Base-by-base conservation (phyloP, 495 filamentous ascomycete genomes). In the Platismatia glauca region DNA sequence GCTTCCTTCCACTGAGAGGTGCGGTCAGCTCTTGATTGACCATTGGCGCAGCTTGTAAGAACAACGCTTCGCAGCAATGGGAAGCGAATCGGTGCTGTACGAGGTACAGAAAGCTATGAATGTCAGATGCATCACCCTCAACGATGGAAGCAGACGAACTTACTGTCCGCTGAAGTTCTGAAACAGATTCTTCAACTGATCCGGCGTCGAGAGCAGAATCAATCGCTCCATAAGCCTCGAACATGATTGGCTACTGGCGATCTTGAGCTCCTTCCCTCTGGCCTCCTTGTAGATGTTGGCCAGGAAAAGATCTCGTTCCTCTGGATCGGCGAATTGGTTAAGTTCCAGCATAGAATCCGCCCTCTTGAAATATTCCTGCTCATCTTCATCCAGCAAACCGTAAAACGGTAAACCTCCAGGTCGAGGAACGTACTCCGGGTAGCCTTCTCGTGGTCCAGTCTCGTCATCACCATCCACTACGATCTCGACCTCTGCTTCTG, bases 61-160 rank as follows among this genome's bases (percentile, higher is more conserved):
- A 97, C 13, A 98, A 79, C 20, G 89, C 91, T 76, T 98, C 94
- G 73, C 93, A 97, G 71, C 92, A 97, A 75, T 98, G 94, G 58
- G 89, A 90, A 6, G 94, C 94, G 70, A 98, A 98, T 34, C 92
- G 87, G 73, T 98, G 94, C 69, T 94, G 91, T 29, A 96, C 83
- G 35, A 97, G 80, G 68, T 89, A 84, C 58, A 95, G 72, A 74
- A 96, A 97, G 69, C 80, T 83, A 61, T 64, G 39, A 18, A 33
- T 56, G 53, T 71, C 55, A 68, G 64, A 37, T 13, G 37, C 22
- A 22, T 44, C 38, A 24, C 34, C 33, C 24, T 33, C 15, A 37
- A 9, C n/a, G 20, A 16, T 16, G 13, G 8, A 8, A 43, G 29
- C 5, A 8, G 15, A 20, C 37, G 39, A 8, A 75, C 79, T 59